Evolutionary conservation across 176 grass and related monocot species (phyloP).

Genomic region (Themeda triandra): DNA sequence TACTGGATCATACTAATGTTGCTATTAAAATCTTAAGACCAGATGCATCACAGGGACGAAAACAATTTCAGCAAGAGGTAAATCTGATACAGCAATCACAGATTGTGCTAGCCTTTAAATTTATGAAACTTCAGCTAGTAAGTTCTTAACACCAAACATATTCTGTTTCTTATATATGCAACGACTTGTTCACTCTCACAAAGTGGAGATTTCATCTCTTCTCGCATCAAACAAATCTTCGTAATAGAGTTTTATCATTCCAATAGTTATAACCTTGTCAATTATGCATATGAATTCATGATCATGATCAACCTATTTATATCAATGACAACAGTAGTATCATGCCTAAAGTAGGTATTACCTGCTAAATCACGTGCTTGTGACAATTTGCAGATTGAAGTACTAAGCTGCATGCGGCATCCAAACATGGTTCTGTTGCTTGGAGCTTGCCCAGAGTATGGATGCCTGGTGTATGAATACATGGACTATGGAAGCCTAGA

Average conservation of each 20-base stretch:
- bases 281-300: constrained; percentile 2
- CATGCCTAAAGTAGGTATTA: background rate
- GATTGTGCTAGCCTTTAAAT: background rate
- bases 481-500: constrained; percentile 77
- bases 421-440: constrained; percentile 96
- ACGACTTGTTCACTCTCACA: background rate
- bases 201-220: background rate
- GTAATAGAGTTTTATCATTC: background rate
- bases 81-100: background rate
- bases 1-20: constrained; percentile 83
- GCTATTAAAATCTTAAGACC: constrained; percentile 89
- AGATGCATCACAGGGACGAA: constrained; percentile 85
- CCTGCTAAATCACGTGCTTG: background rate
- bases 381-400: constrained; percentile 53
- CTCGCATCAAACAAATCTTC: background rate
- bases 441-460: constrained; percentile 83
- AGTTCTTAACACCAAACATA: background rate
- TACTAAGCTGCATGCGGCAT: constrained; percentile 84
- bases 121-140: background rate
- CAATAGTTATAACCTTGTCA: background rate
- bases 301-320: background rate
- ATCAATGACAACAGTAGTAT: background rate
- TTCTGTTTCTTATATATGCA: background rate
- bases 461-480: constrained; percentile 86
- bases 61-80: constrained; percentile 99